Evolutionary conservation across 2,329 filamentous ascomycete genomes (phyloP).

Genomic region (Pseudocercospora pini-densiflorae): DNA sequence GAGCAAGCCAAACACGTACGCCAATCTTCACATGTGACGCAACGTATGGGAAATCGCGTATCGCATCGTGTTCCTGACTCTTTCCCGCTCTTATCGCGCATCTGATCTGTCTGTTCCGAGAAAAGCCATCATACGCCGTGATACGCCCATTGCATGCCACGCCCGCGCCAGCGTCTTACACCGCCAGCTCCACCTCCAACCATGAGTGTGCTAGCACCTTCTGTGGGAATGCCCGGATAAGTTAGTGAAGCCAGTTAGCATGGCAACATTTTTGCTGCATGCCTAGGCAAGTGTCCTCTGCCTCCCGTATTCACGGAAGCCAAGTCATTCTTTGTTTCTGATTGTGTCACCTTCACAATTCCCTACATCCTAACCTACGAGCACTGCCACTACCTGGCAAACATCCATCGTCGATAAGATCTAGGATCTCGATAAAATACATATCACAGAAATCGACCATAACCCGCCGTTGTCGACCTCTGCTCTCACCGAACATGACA

Average conservation of each 20-base stretch:
- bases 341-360: neutral
- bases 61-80: neutral
- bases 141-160: neutral
- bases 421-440: neutral
- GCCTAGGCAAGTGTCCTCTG: slow-evolving; percentile 2
- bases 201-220: neutral
- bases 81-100: neutral
- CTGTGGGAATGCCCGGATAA: neutral
- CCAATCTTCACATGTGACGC: neutral
- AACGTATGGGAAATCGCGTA: neutral
- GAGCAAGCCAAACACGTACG: neutral
- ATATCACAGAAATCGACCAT: neutral
- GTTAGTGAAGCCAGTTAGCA: neutral
- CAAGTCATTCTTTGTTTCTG: neutral
- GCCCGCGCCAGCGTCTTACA: neutral
- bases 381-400: neutral
- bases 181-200: neutral
- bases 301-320: neutral
- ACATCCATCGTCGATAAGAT: neutral
- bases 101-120: neutral
- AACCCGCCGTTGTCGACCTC: neutral
- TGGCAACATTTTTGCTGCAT: neutral
- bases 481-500: slow-evolving; percentile 34
- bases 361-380: neutral
- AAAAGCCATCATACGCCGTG: neutral